Conservation (phyloP, 2,329 filamentous ascomycete genomes). For the Rutstroemia sp. region DNA sequence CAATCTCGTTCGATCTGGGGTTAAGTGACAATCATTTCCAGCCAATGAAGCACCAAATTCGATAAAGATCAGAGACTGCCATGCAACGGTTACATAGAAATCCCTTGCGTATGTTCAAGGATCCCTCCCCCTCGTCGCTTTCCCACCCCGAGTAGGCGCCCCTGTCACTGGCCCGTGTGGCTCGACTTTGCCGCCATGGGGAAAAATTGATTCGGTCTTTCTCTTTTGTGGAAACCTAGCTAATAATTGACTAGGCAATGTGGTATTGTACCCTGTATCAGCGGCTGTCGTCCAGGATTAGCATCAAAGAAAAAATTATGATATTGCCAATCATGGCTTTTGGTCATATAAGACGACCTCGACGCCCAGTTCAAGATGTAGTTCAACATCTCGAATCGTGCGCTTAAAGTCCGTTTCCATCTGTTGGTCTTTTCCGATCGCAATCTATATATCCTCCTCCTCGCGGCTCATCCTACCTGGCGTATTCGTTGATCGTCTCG, state of each 20-base stretch:
- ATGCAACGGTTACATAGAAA: conserved; percentile 5
- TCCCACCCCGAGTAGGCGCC: neutral
- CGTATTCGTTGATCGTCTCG: neutral
- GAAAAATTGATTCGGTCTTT: conserved; percentile 2
- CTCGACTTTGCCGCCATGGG: conserved; percentile 4
- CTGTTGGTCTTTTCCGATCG: conserved; percentile 1
- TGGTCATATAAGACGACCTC: conserved; percentile 5
- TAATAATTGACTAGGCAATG: neutral
- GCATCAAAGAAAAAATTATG: neutral
- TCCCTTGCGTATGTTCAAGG: neutral
- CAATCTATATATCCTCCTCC: conserved; percentile 3
- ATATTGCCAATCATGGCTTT: conserved; percentile 2
- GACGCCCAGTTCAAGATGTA: neutral
- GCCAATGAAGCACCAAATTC: neutral
- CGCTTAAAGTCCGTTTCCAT: conserved; percentile 1
- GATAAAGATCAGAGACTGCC: neutral
- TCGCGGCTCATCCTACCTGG: neutral
- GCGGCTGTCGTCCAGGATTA: conserved; percentile 10
- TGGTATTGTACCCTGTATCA: neutral
- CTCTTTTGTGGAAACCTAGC: neutral
- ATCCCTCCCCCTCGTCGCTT: neutral
- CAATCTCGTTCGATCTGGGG: neutral
- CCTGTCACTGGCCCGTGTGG: conserved; percentile 1
- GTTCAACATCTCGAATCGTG: neutral
- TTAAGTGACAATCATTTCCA: neutral